Base-by-base conservation (phyloP, 2,329 filamentous ascomycete genomes). In the Hyphodiscus sp. region DNA sequence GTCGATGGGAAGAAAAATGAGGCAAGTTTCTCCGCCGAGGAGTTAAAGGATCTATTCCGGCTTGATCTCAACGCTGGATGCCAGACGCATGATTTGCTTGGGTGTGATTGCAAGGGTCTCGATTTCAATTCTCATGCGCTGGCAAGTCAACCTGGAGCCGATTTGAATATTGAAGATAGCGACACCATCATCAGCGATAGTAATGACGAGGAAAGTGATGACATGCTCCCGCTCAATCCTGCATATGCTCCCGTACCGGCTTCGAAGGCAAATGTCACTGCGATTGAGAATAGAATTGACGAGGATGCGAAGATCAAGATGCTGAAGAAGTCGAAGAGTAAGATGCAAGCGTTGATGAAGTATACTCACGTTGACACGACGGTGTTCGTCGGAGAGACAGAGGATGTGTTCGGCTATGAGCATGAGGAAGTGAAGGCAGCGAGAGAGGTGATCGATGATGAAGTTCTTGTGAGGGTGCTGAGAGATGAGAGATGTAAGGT, bases 71-170 rank as follows among this genome's bases (percentile, higher is more conserved):
- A 74, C 11, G 74, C 76, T 10, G 71, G 70, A 7, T 87, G 85
- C 53, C 82, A 86, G 63, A 89, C 85, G 2, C 86, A 89, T 65
- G 81, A 86, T 49, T 69, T 88, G 1, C 68, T 89, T 0, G 78
- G 77, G 0, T 89, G 86, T 67, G 67, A 68, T 1, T 89, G 86
- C 63, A 76, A 74, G 6, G 83, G 83, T 0, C 72, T 67, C 9
- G 83, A 82, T 20, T 47, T 52, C 19, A 56, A 60, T 18, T 45
- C 56, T 16, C 44, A 42, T 10, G 38, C 55, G 41, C 47, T 47
- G 16, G 10, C 60, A 56, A 26, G 55, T 56, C 2, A 60, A 63
- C 29, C 33, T 41, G 64, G 54, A 20, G 47, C 57, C 0, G 49
- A 55, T 15, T 58, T 58, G 7, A 52, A 55, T 29, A 41, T 26